Base-by-base conservation (phyloP, 441 rosid species). In the Populus trichocarpa region DNA sequence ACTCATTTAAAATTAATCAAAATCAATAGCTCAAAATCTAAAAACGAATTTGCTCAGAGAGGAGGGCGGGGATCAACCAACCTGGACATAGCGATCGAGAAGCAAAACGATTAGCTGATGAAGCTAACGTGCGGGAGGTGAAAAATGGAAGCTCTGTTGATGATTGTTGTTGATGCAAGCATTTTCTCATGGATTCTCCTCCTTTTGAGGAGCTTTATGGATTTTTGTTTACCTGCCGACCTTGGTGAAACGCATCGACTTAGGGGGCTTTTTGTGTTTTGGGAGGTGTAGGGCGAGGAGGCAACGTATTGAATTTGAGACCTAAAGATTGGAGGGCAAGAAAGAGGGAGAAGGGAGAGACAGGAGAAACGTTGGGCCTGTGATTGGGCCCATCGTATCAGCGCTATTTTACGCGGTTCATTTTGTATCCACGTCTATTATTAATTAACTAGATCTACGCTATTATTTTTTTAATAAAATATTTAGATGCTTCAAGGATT, bases 81-180 rank as follows among this genome's bases (percentile, higher is more conserved):
- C 92, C 92, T 90, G 74, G 88, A 85, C 94, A 89, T 90, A 79
- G 87, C 82, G 88, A 84, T 67, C 67, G 76, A 38, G 32, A 22
- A 32, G 9, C 3, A 46, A 65, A 5, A 46, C 69, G 76, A 61
- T 9, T 22, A 70, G 69, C 20, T 18, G 81, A 26, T 36, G 77
- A 68, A 68, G 84, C 77, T 83, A 87, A 79, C 76, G 65, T 12
- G 59, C 42, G 75, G 76, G 78, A 6, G 71, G 67, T 9, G 73
- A 72, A 74, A 0, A 73, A 69, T 40, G 25, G 12, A 42, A 10
- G 76, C 30, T 72, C 67, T 26, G 59, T 16, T 23, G 69, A 66
- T 50, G 23, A 42, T 9, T 23, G 78, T 18, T 35, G 74, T 53
- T 33, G 46, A 70, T 36, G 82, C 83, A 26, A 76, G 90, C 92